Conservation (phyloP, 805 yeast species). For the Kluyveromyces siamensis region DNA sequence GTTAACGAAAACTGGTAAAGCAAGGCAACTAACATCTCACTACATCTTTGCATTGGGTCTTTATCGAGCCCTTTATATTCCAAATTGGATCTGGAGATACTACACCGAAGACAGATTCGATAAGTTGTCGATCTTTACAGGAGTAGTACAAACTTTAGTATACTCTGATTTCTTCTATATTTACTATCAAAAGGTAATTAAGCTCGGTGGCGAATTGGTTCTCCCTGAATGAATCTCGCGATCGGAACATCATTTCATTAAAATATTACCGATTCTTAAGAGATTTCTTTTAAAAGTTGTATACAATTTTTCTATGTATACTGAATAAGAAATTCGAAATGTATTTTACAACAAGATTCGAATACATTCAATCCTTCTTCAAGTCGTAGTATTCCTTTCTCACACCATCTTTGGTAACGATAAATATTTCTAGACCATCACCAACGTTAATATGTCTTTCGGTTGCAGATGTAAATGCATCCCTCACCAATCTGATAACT, state of each 20-base stretch:
- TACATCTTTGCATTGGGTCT: constrained; percentile 90
- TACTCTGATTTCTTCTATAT: constrained; percentile 95
- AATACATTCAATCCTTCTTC: constrained; percentile 59
- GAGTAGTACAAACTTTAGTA: constrained; percentile 73
- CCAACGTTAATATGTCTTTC: constrained; percentile 99
- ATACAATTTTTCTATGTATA: neutral
- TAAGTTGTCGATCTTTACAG: constrained; percentile 64
- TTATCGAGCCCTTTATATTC: constrained; percentile 82
- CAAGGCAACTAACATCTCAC: constrained; percentile 80
- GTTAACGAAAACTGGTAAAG: constrained; percentile 82
- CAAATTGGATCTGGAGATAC: constrained; percentile 92
- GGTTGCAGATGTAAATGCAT: constrained; percentile 92
- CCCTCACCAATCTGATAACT: constrained; percentile 79
- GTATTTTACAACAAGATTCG: neutral
- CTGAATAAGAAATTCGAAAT: neutral
- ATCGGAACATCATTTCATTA: neutral
- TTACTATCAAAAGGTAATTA: constrained; percentile 73
- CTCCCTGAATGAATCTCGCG: constrained; percentile 39
- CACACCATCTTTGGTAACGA: constrained; percentile 90
- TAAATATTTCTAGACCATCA: constrained; percentile 85
- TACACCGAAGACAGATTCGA: constrained; percentile 51
- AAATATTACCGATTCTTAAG: neutral
- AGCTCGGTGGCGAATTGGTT: constrained; percentile 59
- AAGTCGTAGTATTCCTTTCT: constrained; percentile 74
- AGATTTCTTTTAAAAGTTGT: neutral